Evolutionary conservation across 306 rosid genomes (phyloP).

Genomic region (Begonia masoniana): DNA sequence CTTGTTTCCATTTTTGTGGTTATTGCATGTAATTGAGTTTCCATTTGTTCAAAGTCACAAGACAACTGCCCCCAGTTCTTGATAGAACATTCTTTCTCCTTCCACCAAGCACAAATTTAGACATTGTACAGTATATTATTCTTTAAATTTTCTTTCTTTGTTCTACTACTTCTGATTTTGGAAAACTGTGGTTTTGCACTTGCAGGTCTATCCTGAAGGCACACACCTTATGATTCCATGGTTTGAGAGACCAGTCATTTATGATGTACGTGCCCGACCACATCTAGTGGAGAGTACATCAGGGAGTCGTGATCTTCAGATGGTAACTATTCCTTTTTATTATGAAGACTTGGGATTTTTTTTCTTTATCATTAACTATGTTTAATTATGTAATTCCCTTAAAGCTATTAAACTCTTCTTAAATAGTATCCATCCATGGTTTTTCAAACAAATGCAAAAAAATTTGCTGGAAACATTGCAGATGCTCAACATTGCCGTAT

Average conservation of each 20-base stretch:
- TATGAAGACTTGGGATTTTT: too few species aligned
- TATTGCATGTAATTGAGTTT: too few species aligned
- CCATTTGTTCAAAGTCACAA: neutral
- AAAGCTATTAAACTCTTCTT: too few species aligned
- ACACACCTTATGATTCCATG: conserved; percentile 72
- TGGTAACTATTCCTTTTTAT: conserved; percentile 24
- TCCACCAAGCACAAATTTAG: neutral
- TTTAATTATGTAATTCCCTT: too few species aligned
- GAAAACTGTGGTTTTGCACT: neutral
- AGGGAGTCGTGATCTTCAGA: conserved; percentile 82
- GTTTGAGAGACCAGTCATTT: conserved; percentile 83
- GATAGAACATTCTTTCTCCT: neutral
- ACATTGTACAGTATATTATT: neutral
- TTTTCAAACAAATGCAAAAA: too few species aligned
- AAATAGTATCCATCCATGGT: too few species aligned
- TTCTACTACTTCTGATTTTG: too few species aligned
- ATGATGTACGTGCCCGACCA: conserved; percentile 78
- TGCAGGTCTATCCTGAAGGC: conserved; percentile 91
- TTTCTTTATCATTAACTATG: too few species aligned
- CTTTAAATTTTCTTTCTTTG: neutral
- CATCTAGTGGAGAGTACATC: conserved; percentile 56
- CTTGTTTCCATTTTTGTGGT: too few species aligned
- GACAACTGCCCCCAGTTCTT: neutral
- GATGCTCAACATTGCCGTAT: too few species aligned
- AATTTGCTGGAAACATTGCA: too few species aligned